Conservation (phyloP, 2,329 filamentous ascomycete genomes). For the Sclerotiophoma versabilis region DNA sequence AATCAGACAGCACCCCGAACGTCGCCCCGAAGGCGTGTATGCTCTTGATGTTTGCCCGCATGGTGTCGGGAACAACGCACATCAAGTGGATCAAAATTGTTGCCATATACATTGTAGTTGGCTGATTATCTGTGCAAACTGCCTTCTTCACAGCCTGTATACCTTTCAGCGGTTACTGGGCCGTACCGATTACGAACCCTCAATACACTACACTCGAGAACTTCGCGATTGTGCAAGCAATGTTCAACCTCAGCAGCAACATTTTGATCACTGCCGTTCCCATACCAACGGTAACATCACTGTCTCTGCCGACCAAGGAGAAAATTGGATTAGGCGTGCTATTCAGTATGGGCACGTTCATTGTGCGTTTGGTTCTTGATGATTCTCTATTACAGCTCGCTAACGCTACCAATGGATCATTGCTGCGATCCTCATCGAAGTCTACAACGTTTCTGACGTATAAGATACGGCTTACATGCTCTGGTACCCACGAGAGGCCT, state of each 20-base stretch:
- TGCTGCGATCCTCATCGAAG: conserved; percentile 57
- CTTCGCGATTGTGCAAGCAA: conserved; percentile 65
- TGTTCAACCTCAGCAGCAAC: conserved; percentile 68
- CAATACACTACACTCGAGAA: conserved; percentile 66
- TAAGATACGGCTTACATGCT: conserved; percentile 52
- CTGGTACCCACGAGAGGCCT: conserved; percentile 64
- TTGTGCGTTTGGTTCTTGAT: conserved; percentile 32
- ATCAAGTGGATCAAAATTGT: conserved; percentile 59
- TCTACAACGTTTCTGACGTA: conserved; percentile 55
- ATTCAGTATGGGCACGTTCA: conserved; percentile 60
- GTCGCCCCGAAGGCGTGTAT: conserved; percentile 62
- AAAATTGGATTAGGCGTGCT: conserved; percentile 61
- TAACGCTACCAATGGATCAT: conserved; percentile 38
- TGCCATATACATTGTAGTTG: conserved; percentile 56
- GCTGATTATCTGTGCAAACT: conserved; percentile 61
- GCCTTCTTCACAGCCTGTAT: conserved; percentile 62
- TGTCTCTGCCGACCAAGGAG: conserved; percentile 59
- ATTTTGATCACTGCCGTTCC: conserved; percentile 66
- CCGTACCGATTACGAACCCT: conserved; percentile 59
- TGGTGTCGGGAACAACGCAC: conserved; percentile 57
- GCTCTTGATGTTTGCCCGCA: conserved; percentile 63
- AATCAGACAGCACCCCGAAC: neutral
- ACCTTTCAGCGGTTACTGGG: conserved; percentile 65
- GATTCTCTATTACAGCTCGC: neutral
- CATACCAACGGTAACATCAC: conserved; percentile 60